Evolutionary conservation across 1,284 basidiomycete species (phyloP), one percentile per base, ranked within the genome.

Genomic region (Leccinum pachyderme): DNA sequence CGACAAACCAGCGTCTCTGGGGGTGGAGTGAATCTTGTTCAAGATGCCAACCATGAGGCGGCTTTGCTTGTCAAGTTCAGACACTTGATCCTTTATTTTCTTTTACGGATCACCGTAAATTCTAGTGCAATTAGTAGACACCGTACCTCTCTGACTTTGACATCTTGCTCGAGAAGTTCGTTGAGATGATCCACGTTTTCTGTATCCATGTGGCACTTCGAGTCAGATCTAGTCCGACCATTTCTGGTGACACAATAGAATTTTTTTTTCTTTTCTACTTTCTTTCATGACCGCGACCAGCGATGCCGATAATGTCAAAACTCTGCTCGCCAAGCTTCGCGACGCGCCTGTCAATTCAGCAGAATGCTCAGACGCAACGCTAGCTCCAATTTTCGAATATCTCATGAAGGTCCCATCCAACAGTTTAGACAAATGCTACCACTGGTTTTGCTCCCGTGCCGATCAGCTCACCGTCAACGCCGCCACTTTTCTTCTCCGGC

Each of bases 1-100:
- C 49, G 39, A 55, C 79, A 63, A 67, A 91, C 89, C 75, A 52
- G 80, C 75, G 44, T 78, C 73, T 3, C 75, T 65, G n/a, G 81
- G 80, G 2, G 89, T 91, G 4, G 87, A 89, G 63, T 92, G 89
- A 32, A 91, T 83, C 61, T 81, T 87, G 72, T 87, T 89, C 56
- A 91, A 74, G 37, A 82, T 68, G 8, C 87, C 87, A 18, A 79
- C 74, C 73, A 89, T 82, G 4, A 75, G 77, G 18, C 89, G 80
- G 4, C 82, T 78, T 65, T 84, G 87, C 72, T 86, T 89, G 70
- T 91, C 89, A 7, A 91, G 75, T 61, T 86, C 81, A 15, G 76
- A 78, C 31, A 87, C 84, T 69, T 86, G 82, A 39, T 88, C 86
- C 63, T 82, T 87, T 71, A 91, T 86, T 84, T 83, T 88, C 88